Conservation (phyloP, 2,329 filamentous ascomycete genomes). For the Botrytis sinoallii region DNA sequence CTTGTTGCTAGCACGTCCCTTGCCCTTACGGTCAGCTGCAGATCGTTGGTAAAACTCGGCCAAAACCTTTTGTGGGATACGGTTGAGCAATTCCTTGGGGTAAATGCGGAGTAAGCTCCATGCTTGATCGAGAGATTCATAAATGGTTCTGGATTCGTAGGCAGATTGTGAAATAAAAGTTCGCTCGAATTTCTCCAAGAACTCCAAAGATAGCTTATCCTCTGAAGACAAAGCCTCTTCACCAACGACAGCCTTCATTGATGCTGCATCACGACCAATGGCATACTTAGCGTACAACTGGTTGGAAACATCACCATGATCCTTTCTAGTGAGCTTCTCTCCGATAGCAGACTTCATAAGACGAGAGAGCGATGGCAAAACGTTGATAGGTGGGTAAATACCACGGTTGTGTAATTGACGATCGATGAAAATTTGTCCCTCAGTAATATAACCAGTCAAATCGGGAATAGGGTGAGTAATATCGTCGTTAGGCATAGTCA, state of each 20-base stretch:
- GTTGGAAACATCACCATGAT: slow-evolving; percentile 98
- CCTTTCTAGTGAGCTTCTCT: slow-evolving; percentile 92
- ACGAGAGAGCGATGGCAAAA: slow-evolving; percentile 93
- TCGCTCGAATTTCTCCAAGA: slow-evolving; percentile 96
- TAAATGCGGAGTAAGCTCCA: slow-evolving; percentile 97
- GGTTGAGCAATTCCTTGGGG: slow-evolving; percentile 96
- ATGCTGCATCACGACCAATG: slow-evolving; percentile 94
- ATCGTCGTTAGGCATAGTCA: slow-evolving; percentile 99
- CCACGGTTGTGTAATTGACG: slow-evolving; percentile 92
- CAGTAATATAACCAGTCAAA: slow-evolving; percentile 97
- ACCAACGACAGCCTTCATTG: slow-evolving; percentile 99
- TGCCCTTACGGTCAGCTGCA: slow-evolving; percentile 59
- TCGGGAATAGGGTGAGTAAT: slow-evolving; percentile 99
- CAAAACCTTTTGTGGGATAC: slow-evolving; percentile 79
- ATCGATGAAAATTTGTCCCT: slow-evolving; percentile 98
- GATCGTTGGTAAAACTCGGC: slow-evolving; percentile 79
- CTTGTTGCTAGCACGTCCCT: slow-evolving; percentile 51
- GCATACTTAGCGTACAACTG: slow-evolving; percentile 99
- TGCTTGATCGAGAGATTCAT: slow-evolving; percentile 89
- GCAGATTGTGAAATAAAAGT: slow-evolving; percentile 89
- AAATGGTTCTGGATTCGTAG: slow-evolving; percentile 89
- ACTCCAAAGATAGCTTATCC: slow-evolving; percentile 96
- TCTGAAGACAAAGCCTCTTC: slow-evolving; percentile 94
- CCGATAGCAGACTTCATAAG: slow-evolving; percentile 99
- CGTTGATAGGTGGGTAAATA: slow-evolving; percentile 98